Evolutionary conservation across 495 filamentous ascomycete genomes (phyloP).

Genomic region (Penicillium cinerascens): DNA sequence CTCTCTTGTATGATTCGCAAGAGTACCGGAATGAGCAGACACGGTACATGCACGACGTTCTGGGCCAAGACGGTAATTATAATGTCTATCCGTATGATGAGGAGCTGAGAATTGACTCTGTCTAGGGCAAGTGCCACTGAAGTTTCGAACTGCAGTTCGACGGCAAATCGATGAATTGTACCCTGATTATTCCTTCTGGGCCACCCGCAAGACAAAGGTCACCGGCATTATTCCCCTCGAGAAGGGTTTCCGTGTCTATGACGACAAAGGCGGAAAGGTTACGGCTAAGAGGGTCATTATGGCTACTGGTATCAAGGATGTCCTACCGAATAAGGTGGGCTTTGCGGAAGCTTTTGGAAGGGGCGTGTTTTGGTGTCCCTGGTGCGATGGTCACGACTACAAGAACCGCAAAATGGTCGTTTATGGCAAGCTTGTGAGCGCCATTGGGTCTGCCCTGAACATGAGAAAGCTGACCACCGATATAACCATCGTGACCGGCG

Average conservation of each 20-base stretch:
- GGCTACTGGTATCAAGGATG: constrained; percentile 44
- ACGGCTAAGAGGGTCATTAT: constrained; percentile 34
- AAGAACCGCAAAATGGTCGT: constrained; percentile 39
- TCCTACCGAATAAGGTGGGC: constrained; percentile 39
- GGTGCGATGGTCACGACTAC: constrained; percentile 50
- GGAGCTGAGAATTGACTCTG: neutral
- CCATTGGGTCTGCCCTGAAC: constrained; percentile 30
- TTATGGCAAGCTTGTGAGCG: constrained; percentile 28
- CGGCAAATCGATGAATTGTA: constrained; percentile 8
- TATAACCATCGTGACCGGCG: constrained; percentile 50
- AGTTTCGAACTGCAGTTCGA: constrained; percentile 7
- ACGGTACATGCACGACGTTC: constrained; percentile 11
- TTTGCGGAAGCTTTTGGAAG: constrained; percentile 41
- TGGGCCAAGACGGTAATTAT: constrained; percentile 10
- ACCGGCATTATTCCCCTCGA: constrained; percentile 6
- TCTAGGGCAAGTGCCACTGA: constrained; percentile 3
- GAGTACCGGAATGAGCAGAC: constrained; percentile 7
- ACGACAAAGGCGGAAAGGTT: constrained; percentile 2
- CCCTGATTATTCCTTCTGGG: constrained; percentile 7
- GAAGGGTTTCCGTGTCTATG: constrained; percentile 9
- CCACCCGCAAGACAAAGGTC: constrained; percentile 8
- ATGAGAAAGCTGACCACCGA: constrained; percentile 38
- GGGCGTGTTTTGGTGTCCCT: constrained; percentile 49
- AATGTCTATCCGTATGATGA: neutral
- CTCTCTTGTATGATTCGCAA: constrained; percentile 5